Evolutionary conservation across 2,329 filamentous ascomycete species (phyloP), one percentile per base, ranked within the genome.

Genomic region (Helotiales sp.): DNA sequence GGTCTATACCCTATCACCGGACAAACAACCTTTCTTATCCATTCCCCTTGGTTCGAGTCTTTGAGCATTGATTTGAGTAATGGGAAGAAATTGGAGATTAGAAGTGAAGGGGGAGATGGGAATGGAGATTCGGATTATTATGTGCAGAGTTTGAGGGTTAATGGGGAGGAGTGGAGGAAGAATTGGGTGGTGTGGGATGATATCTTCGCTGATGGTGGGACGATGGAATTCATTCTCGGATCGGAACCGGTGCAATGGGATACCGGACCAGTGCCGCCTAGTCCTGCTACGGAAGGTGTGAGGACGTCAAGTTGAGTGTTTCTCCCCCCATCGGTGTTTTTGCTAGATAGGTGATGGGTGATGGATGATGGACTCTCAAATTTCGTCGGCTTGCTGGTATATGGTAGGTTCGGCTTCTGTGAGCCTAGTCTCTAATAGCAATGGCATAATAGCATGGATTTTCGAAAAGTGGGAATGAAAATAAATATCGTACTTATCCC

Each of bases 1-100:
- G 86, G 86, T 1, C 72, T 89, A 27, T 89, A 88, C 63, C 87
- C 86, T 1, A 74, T 90, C 61, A 87, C 85, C 0, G 86, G 85
- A 0, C 86, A 89, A 74, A 84, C 84, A 0, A 87, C 83, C 1
- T 89, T 89, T 69, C 74, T 89, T 15, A 76, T 89, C 52, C 81
- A 81, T 2, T 83, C 82, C 6, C 85, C 86, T 0, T 88, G 83
- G 83, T 85, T 87, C 67, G 71, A 72, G 1, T 77, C 83, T 36
- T 73, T 89, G 62, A 83, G 76, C 0, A 81, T 91, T 55, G 72
- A 81, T 33, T 76, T 90, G 1, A 83, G 81, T 9, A 74, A 68
- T 2, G 78, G 75, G 4, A 85, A 82, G 68, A 77, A 67, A 24
- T 74, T 90, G 25, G 69, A 72, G 1, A 79, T 90, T 48, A 84